Base-by-base conservation (phyloP, 2,329 filamentous ascomycete species). In the Rutstroemia sp. region DNA sequence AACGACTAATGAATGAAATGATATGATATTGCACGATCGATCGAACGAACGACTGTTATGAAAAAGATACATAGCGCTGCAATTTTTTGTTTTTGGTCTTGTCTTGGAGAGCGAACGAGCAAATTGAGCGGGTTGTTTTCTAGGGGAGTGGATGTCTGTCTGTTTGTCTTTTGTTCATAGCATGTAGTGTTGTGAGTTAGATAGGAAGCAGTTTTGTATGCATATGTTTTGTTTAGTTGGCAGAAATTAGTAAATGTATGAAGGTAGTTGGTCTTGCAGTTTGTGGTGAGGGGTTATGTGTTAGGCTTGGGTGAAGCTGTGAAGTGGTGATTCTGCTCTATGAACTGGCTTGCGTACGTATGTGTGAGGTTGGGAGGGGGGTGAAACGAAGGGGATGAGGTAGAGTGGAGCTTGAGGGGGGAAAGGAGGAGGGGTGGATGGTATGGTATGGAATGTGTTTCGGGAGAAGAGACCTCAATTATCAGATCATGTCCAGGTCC, bases 1-100 rank as follows among this genome's bases (percentile, higher is more conserved):
- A 50, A 54, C 30, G 52, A 54, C 27, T 42, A 39, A 50, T 50
- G 52, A 54, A 34, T 30, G 36, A 54, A 34, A 48, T 14, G 30
- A 34, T 12, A 5, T 23, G 23, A 23, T 23, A 23, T 23, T 23
- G 23, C 4, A 23, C 5, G 23, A 23, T 23, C 5, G 23, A 23
- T 23, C 47, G 16, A 39, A 53, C 34, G 10, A 25, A 25, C 27
- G 40, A n/a, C 34, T 16, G n/a, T 30, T 30, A 30, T 30, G 27
- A 30, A 30, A 30, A 30, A 23, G 3, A 45, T 45, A 21, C 17
- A 51, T n/a, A 55, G 49, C 50, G 30, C 7, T 17, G 42, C 14
- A 23, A n/a, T 38, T 46, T 52, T 19, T 46, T 47, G 14, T n/a
- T 48, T 39, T 51, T 10, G 17, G 38, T 16, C 12, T 30, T 10